Conservation (phyloP, 73 alveolate genomes). For the Tetrahymena borealis region DNA sequence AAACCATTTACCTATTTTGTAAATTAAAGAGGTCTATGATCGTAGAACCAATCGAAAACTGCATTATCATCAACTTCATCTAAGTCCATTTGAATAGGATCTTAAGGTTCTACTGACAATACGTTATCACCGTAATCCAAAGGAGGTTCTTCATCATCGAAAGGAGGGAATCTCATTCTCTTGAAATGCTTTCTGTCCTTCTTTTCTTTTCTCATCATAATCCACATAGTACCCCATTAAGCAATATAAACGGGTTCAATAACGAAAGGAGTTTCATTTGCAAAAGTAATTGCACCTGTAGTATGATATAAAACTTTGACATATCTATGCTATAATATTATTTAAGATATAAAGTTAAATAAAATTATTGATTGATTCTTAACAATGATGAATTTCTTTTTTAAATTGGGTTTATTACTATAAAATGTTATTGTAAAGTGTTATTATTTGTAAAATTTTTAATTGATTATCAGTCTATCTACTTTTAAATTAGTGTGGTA, state of each 20-base stretch:
- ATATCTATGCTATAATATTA: slow-evolving; percentile 56
- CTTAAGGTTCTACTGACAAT: slow-evolving; percentile 95
- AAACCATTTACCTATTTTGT: slow-evolving; percentile 98
- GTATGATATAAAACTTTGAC: slow-evolving; percentile 96
- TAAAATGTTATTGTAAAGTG: no score
- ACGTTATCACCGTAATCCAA: slow-evolving; percentile 99
- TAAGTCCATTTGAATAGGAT: slow-evolving; percentile 98
- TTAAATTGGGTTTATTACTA: no score
- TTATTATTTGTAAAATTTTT: no score
- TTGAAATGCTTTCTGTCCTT: slow-evolving; percentile 99
- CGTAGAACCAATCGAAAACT: slow-evolving; percentile 99
- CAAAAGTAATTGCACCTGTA: slow-evolving; percentile 99
- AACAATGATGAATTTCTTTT: no score
- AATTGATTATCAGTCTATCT: no score
- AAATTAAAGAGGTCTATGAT: slow-evolving; percentile 80
- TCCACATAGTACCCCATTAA: slow-evolving; percentile 99
- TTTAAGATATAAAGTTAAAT: no score
- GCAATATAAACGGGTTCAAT: slow-evolving; percentile 99
- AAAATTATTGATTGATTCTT: no score
- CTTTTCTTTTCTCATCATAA: slow-evolving; percentile 99
- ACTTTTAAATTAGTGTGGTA: no score
- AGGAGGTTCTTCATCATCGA: slow-evolving; percentile 99
- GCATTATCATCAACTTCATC: slow-evolving; percentile 99
- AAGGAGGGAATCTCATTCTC: slow-evolving; percentile 99
- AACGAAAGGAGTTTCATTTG: slow-evolving; percentile 98